Evolutionary conservation across 2,329 filamentous ascomycete genomes (phyloP).

Genomic region (Paecilomyces dactylethromorphus): DNA sequence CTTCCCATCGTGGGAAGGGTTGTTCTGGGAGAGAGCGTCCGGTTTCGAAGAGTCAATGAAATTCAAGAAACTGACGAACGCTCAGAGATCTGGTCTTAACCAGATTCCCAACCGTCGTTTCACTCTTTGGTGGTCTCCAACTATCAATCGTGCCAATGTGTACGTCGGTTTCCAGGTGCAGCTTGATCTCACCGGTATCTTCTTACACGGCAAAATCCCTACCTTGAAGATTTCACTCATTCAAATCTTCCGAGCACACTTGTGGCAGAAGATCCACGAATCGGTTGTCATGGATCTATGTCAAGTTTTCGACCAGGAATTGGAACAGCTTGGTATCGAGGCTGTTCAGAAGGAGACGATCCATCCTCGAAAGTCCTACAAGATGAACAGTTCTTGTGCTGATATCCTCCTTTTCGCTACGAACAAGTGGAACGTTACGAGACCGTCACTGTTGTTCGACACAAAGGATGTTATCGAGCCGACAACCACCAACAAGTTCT

Average conservation of each 20-base stretch:
- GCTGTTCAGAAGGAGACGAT: conserved; percentile 99
- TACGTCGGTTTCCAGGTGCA: conserved; percentile 99
- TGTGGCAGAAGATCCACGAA: conserved; percentile 99
- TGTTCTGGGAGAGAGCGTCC: conserved; percentile 75
- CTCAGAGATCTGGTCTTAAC: conserved; percentile 91
- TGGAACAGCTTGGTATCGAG: conserved; percentile 92
- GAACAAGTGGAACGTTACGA: conserved; percentile 97
- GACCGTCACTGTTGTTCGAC: conserved; percentile 87
- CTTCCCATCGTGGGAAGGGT: conserved; percentile 92
- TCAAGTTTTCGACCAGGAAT: conserved; percentile 95
- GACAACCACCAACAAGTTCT: conserved; percentile 98
- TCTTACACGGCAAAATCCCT: conserved; percentile 97
- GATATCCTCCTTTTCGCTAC: conserved; percentile 95
- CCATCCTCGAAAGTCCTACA: conserved; percentile 98
- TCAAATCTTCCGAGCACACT: conserved; percentile 97
- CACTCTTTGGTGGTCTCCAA: conserved; percentile 94
- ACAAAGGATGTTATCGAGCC: conserved; percentile 93
- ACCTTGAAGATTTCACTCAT: conserved; percentile 97
- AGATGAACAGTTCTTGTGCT: conserved; percentile 99
- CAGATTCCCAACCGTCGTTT: conserved; percentile 99
- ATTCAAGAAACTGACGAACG: conserved; percentile 98
- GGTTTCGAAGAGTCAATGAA: conserved; percentile 69
- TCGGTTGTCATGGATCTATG: conserved; percentile 98
- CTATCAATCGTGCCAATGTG: conserved; percentile 91
- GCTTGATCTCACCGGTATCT: conserved; percentile 94